Base-by-base conservation (phyloP, 2,329 filamentous ascomycete genomes). In the Diaporthe sp. region DNA sequence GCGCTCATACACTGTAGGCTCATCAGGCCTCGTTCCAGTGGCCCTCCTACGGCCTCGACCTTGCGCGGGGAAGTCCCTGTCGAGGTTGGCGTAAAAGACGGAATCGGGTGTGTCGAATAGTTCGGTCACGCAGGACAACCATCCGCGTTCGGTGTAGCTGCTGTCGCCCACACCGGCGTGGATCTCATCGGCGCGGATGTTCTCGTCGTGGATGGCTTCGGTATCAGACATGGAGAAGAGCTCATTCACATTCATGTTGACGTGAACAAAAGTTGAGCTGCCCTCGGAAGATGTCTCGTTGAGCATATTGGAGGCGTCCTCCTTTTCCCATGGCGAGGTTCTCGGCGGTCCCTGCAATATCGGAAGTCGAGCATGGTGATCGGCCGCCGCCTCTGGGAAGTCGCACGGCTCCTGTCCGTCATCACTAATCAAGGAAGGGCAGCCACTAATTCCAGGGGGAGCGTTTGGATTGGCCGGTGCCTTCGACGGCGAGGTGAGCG, bases 351-450 rank as follows among this genome's bases (percentile, higher is more conserved):
- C 4, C 8, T 37, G 46, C 3, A 2, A 53, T 17, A 53, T n/a
- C 13, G 8, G 31, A 4, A n/a, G 31, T 12, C n/a, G 13, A 37
- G 28, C 13, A 25, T 17, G 3, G 2, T 34, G 19, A 31, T 68
- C 25, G 7, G 34, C 31, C 22, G 4, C n/a, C 1, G 37, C 31
- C 6, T 49, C 46, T 13, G 46, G 22, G 12, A 17, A 19, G 2
- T 25, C 46, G 15, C 3, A 39, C 2, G 65, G 31, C 46, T 68
- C 65, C 31, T 34, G 22, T 12, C 65, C 65, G 34, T 53, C 46
- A 39, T 68, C 65, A 39, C 46, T 53, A 39, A 68, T 39, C 1
- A 68, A 37, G 3, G 65, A 68, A 51, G 65, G 46, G 65, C 65
- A 68, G 46, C 46, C 65, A 10, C 65, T 68, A 22, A 53, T 25